These are phyloP conservation scores for Didymellaceae sp. DNA, from an alignment of 2,329 filamentous ascomycete genomes.

Conservation along the genomic window DNA sequence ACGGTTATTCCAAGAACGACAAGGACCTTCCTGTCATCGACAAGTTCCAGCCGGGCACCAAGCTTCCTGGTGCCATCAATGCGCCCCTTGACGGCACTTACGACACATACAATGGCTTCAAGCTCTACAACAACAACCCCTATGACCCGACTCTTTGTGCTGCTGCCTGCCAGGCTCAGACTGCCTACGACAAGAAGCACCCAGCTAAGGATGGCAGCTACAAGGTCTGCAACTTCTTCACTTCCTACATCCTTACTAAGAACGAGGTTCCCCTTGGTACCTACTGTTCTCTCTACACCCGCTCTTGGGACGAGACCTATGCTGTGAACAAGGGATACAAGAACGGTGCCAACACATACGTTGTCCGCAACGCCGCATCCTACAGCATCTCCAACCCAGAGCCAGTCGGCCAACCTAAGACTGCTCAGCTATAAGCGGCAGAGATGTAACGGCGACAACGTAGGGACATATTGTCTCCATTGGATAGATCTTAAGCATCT, in stretches of 20 bases:
- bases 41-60: conserved; percentile 27
- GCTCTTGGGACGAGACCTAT: conserved; percentile 20
- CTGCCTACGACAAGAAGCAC: conserved; percentile 41
- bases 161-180: conserved; percentile 45
- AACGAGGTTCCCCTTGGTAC: conserved; percentile 46
- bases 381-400: background rate
- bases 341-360: conserved; percentile 24
- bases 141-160: conserved; percentile 42
- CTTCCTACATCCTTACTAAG: conserved; percentile 47
- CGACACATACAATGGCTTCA: conserved; percentile 39
- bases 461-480: no score
- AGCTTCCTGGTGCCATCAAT: conserved; percentile 35
- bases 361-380: conserved; percentile 16
- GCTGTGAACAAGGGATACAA: conserved; percentile 36
- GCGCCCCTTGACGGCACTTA: conserved; percentile 25
- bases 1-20: conserved; percentile 37
- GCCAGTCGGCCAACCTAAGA: background rate
- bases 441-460: no score
- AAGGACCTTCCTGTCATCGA: conserved; percentile 12
- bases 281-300: conserved; percentile 43
- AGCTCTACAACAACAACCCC: conserved; percentile 37
- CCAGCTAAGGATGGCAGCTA: conserved; percentile 36
- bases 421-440: background rate
- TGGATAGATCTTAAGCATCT: no score
- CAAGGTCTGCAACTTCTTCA: conserved; percentile 49